Conservation (phyloP, 2,329 filamentous ascomycete species). For the Akanthomyces lecanii region DNA sequence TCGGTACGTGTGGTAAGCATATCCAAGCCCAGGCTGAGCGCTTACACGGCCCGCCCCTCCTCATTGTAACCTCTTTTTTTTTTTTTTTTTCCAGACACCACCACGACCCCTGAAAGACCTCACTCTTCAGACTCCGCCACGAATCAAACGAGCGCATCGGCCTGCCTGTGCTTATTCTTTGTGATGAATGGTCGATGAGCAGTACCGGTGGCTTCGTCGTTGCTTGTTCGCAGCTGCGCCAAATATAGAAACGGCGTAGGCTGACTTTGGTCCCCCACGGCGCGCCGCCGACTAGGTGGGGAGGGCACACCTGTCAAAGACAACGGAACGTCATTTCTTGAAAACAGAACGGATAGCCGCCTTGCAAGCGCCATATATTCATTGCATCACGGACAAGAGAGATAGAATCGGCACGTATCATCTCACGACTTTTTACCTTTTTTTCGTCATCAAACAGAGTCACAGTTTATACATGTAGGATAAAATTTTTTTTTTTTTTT, state of each 20-base stretch:
- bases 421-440: background rate
- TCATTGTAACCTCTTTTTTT: background rate
- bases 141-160: background rate
- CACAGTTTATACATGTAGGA: background rate
- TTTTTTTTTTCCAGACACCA: background rate
- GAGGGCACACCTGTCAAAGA: background rate
- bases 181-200: background rate
- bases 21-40: background rate
- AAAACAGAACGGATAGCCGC: constrained; percentile 5
- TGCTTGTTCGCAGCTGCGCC: background rate
- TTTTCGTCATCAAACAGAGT: too few relatives aligned
- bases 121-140: background rate
- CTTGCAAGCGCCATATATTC: background rate
- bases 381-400: background rate
- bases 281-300: background rate
- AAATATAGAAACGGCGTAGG: constrained; percentile 1
- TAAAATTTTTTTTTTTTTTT: background rate
- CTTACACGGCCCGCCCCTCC: background rate
- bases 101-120: background rate
- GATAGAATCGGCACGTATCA: background rate
- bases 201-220: background rate
- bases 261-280: background rate
- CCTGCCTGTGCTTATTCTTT: background rate
- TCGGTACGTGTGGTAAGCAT: background rate
- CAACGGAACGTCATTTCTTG: background rate